Conservation (phyloP, 78 protist species). For the Capsaspora owczarzaki region DNA sequence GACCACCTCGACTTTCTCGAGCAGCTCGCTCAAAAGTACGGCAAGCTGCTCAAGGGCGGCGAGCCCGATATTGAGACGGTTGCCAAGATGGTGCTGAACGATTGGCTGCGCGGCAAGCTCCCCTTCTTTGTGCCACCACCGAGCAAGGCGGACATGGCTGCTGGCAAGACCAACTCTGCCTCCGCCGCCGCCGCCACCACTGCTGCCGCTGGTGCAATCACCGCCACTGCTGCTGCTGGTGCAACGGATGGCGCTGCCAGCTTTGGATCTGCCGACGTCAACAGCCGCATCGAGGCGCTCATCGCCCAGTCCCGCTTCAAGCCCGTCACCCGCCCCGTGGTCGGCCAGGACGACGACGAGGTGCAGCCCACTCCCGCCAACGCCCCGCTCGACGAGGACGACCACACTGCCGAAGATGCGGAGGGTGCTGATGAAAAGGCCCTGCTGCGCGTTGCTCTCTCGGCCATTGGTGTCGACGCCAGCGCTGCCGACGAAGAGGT, state of each 20-base stretch:
- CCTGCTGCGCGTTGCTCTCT: too few species aligned
- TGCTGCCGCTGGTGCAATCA: too few species aligned
- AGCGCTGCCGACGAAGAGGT: too few species aligned
- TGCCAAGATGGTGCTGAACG: conserved; percentile 81
- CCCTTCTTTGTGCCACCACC: conserved; percentile 88
- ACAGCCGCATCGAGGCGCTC: not conserved
- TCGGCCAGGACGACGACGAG: not conserved
- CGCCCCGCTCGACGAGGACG: not conserved
- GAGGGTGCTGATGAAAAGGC: not conserved
- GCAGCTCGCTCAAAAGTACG: conserved; percentile 44
- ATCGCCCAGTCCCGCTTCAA: not conserved
- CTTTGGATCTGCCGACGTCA: too few species aligned
- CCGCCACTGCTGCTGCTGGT: too few species aligned
- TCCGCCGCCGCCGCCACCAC: not conserved
- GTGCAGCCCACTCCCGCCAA: not conserved
- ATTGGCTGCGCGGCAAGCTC: conserved; percentile 86
- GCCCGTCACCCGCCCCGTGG: too few species aligned
- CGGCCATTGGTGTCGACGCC: not conserved
- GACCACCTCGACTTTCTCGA: conserved; percentile 75
- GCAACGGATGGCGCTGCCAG: not conserved
- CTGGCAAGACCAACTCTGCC: not conserved
- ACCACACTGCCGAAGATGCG: not conserved
- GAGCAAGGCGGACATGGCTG: not conserved
- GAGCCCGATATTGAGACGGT: conserved; percentile 73
- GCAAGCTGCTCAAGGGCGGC: conserved; percentile 75